Evolutionary conservation across 371 early-diverging fungal genomes (phyloP).

Genomic region (Amoeboaphelidium protococcarum): DNA sequence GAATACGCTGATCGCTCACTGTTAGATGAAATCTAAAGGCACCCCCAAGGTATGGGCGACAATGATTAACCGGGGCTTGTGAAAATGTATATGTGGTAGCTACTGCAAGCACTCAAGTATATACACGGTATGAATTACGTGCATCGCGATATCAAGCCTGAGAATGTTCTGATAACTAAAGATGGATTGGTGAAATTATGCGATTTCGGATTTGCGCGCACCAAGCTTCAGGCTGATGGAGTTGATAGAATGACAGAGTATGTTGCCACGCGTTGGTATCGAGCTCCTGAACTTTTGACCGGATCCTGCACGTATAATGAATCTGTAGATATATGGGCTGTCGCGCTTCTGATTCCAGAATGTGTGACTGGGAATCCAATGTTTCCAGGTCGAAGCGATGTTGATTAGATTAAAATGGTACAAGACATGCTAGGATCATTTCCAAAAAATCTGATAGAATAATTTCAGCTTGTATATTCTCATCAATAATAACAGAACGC

Average conservation of each 20-base stretch:
- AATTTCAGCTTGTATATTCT: too few relatives aligned
- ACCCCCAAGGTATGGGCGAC: slow-evolving; percentile 20
- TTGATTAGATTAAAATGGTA: neutral
- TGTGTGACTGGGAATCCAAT: slow-evolving; percentile 1
- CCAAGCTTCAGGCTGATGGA: slow-evolving; percentile 7
- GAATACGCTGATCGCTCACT: slow-evolving; percentile 29
- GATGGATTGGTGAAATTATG: slow-evolving; percentile 35
- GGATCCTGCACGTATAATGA: slow-evolving; percentile 25
- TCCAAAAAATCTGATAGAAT: too few relatives aligned
- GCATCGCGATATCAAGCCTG: slow-evolving; percentile 42
- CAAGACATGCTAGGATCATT: too few relatives aligned
- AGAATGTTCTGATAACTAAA: slow-evolving; percentile 31
- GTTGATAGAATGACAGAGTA: slow-evolving; percentile 33
- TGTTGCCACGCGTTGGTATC: slow-evolving; percentile 48
- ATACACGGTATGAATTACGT: slow-evolving; percentile 18
- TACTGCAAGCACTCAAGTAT: slow-evolving; percentile 22
- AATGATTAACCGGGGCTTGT: slow-evolving; percentile 13
- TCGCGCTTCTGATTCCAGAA: slow-evolving; percentile 18
- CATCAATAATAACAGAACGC: too few relatives aligned
- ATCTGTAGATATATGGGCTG: slow-evolving; percentile 22
- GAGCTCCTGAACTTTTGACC: slow-evolving; percentile 41
- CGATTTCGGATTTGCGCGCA: slow-evolving; percentile 39
- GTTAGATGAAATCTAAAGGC: slow-evolving; percentile 21
- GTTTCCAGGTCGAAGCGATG: neutral
- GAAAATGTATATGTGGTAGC: slow-evolving; percentile 23